Base-by-base conservation (phyloP, 169 alveolate genomes). In the Plasmodium reichenowi region DNA sequence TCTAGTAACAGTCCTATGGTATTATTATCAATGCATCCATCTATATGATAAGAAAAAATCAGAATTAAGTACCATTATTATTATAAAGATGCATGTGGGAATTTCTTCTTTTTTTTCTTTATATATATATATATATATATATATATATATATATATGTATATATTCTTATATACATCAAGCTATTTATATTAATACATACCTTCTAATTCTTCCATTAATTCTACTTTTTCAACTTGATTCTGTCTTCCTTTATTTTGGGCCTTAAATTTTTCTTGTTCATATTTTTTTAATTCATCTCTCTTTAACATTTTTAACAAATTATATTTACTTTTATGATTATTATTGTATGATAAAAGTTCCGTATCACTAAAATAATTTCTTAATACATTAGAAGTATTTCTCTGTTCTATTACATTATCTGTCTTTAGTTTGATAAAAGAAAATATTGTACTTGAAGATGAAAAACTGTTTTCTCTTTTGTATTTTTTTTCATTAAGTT, bases 281-380 rank as follows among this genome's bases (percentile, higher is more conserved):
- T 50, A 50, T 43, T 38, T 66, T 9, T 9, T 38, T 15, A 24
- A 17, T 54, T 66, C 26, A 22, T 66, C 38, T 43, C 47, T 78
- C 9, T 32, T 78, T 66, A 78, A 64, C 70, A 64, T 64, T 45
- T 52, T 71, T 64, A 26, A 47, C 50, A 78, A 59, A 24, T 64
- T 63, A 50, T 52, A 47, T 78, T 78, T 66, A 64, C 67, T 78
- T 58, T 70, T 50, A 78, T 59, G 26, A 38, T 48, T 20, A 45
- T 78, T 78, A 45, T 78, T 48, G 47, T 48, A 78, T 48, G 38
- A 29, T 43, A 78, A 50, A 17, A 78, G 67, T 63, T 64, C 89
- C 2, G 89, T 52, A 59, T 78, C 89, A 32, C 89, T 78, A n/a
- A 78, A 78, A 58, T 78, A 50, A 32, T 24, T 48, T 29, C 76